phyloP scores from a whole-genome alignment of 495 filamentous ascomycete genomes.

The Podospora anserina region DNA sequence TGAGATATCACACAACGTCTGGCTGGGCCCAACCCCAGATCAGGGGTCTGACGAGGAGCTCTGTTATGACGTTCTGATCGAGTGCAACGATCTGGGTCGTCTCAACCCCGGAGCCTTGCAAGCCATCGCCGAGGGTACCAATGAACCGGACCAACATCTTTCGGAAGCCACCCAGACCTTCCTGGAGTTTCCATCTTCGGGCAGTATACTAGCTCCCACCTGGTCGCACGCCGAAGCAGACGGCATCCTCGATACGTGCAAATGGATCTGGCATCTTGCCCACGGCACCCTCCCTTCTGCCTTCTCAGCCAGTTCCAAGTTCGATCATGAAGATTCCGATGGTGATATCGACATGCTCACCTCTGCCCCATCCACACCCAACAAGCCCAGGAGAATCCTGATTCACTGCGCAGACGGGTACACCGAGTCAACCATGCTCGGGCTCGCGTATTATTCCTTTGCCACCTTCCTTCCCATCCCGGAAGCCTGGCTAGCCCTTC shows the following conservation, averaged over 20 bases:
- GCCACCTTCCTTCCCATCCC: constrained; percentile 75
- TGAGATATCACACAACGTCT: constrained; percentile 85
- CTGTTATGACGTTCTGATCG: constrained; percentile 71
- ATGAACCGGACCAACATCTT: constrained; percentile 21
- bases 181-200: constrained; percentile 88
- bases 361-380: constrained; percentile 18
- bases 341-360: constrained; percentile 33
- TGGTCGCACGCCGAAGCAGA: constrained; percentile 78
- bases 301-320: constrained; percentile 21
- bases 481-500: constrained; percentile 81
- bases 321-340: constrained; percentile 45
- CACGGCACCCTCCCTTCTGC: constrained; percentile 52
- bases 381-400: constrained; percentile 61
- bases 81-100: constrained; percentile 78
- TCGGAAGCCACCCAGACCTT: constrained; percentile 43
- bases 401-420: constrained; percentile 96
- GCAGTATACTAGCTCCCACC: constrained; percentile 77
- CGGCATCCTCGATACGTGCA: constrained; percentile 76
- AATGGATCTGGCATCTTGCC: constrained; percentile 81
- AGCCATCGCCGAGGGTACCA: constrained; percentile 39
- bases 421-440: constrained; percentile 86
- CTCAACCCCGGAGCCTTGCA: constrained; percentile 55
- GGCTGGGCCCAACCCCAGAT: constrained; percentile 85
- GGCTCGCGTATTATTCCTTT: constrained; percentile 87
- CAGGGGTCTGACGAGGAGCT: constrained; percentile 43